phyloP scores from a whole-genome alignment of 2,329 filamentous ascomycete species.

The Aspergillus sp. region DNA sequence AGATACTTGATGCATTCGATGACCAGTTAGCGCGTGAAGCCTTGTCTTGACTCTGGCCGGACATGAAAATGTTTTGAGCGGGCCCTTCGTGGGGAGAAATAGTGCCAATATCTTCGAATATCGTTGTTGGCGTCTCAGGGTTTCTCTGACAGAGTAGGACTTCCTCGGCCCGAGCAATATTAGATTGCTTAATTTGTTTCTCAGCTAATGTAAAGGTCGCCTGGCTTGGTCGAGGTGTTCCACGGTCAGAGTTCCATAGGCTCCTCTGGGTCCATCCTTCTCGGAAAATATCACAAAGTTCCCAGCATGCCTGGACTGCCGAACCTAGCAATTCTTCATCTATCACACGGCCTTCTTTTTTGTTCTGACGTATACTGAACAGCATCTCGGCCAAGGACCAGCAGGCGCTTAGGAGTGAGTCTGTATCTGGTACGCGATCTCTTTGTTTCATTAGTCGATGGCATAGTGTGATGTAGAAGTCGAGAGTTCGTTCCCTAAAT shows the following conservation, averaged over 20 bases:
- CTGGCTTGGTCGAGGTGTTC: conserved; percentile 80
- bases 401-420: conserved; percentile 79
- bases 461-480: conserved; percentile 92
- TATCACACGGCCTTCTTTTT: conserved; percentile 67
- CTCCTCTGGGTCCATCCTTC: conserved; percentile 83
- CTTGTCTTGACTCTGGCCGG: conserved; percentile 68
- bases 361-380: conserved; percentile 83
- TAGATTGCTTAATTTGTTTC: conserved; percentile 51
- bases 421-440: conserved; percentile 74
- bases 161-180: conserved; percentile 28
- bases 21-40: conserved; percentile 60
- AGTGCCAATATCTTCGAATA: conserved; percentile 89
- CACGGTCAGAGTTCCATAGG: conserved; percentile 68
- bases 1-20: conserved; percentile 75
- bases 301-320: conserved; percentile 91
- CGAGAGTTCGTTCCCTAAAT: conserved; percentile 84
- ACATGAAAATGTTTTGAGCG: conserved; percentile 82
- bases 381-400: conserved; percentile 92
- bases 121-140: conserved; percentile 90
- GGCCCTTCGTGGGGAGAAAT: conserved; percentile 77
- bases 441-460: conserved; percentile 96
- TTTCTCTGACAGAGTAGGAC: conserved; percentile 30
- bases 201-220: conserved; percentile 66
- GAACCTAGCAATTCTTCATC: conserved; percentile 85
- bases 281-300: conserved; percentile 87